Base-by-base conservation (phyloP, 495 filamentous ascomycete species). In the Talaromyces liani region DNA sequence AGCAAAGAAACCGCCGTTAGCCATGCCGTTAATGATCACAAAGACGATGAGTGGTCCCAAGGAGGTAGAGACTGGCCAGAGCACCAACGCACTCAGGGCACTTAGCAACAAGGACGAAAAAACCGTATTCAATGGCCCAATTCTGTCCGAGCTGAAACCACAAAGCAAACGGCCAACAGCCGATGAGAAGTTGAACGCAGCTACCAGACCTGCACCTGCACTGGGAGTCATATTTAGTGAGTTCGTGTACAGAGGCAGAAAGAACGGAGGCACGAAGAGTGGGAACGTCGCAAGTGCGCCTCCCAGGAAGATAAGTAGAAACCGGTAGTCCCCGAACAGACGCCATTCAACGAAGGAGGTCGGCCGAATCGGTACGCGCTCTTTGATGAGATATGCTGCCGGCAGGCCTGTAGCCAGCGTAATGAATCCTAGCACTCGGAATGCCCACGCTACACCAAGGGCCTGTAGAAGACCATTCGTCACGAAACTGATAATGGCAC, bases 211-310 rank as follows among this genome's bases (percentile, higher is more conserved):
- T 1, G 84, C 83, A 1, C 84, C 84, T 0, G 75, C 77, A 22
- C 72, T 73, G 14, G 82, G 76, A 1, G 74, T 72, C 49, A 84
- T 69, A 2, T 79, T 79, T 5, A 83, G 64, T 0, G 79, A 80
- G 25, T 75, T 64, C 29, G 75, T 76, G 60, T 79, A 82, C 5
- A 81, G 69, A 0, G 85, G 84, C 1, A 87, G 68, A 67, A 85
- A 86, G 70, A 84, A 86, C 0, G 84, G 80, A 0, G 85, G 85
- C 2, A 87, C 83, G 58, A 85, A 80, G 8, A 87, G 76, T 0
- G 84, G 80, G 66, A 87, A 87, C 20, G 83, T 85, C 3, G 76
- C 84, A n/a, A 87, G 80, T 3, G 79, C 82, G 2, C 82, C 82
- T 3, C 77, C 77, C 5, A 81, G 57, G 64, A 86, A 86, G 31